Evolutionary conservation across 1,139 yeast genomes (phyloP).

Genomic region (Taphrina sp.): DNA sequence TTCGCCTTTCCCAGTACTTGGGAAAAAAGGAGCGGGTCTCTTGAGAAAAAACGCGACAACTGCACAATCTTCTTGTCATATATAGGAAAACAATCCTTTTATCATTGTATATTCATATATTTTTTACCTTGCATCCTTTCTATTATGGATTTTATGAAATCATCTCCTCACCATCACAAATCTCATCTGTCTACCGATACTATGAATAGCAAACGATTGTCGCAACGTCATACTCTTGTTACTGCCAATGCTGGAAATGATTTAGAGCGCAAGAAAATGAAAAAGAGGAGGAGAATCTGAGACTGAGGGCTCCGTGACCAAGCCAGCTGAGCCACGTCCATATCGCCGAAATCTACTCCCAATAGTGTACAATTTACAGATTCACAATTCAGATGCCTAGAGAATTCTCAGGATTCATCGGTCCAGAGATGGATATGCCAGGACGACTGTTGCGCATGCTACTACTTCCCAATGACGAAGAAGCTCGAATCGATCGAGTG

Average conservation of each 20-base stretch:
- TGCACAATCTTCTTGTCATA: not conserved
- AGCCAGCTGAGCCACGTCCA: no score
- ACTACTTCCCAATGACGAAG: constrained; percentile 38
- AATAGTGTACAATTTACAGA: no score
- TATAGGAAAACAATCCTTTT: not conserved
- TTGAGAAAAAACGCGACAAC: not conserved
- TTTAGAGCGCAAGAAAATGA: not conserved
- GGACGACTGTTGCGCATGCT: constrained; percentile 40
- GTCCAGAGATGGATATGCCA: constrained; percentile 46
- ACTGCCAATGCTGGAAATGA: not conserved
- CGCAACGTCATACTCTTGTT: not conserved
- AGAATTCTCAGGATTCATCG: constrained; percentile 48
- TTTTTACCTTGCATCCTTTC: no score
- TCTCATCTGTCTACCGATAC: no score
- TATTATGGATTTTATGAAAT: no score
- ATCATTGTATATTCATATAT: not conserved
- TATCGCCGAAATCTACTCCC: no score
- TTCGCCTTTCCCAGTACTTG: not conserved
- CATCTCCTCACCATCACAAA: no score
- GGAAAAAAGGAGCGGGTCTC: not conserved
- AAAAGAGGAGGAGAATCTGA: not conserved
- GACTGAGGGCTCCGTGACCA: not conserved
- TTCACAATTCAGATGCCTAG: constrained; percentile 41
- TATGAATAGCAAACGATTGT: not conserved
- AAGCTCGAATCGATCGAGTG: constrained; percentile 22